Evolutionary conservation across 169 alveolate species (phyloP), one percentile per base, ranked within the genome.

Genomic region (Fabrea salina): DNA sequence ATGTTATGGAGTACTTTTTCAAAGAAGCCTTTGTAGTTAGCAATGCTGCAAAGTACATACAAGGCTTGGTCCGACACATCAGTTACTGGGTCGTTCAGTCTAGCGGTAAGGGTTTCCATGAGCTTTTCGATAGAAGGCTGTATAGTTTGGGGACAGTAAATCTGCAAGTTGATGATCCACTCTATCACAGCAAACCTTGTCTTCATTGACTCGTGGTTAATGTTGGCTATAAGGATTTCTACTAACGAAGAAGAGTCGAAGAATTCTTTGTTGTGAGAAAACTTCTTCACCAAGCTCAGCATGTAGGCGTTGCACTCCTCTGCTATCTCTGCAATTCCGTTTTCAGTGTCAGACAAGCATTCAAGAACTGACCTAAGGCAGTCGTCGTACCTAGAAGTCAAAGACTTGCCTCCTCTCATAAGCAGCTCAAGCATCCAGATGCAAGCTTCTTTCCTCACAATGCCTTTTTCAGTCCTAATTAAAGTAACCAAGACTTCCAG

Each of bases 341-440:
- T 13, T 19, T 68, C 66, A 19, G 16, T 16, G 27, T 68, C 78
- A n/a, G 78, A 68, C 11, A 68, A n/a, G 4, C 78, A 40, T 44
- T 68, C 35, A 8, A 68, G 27, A n/a, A 44, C 32, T 22, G 78
- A 57, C 16, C 35, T 47, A 0, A 68, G 64, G 30, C 43, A 33
- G 16, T 19, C 8, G 19, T 57, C 64, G 27, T 41, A 68, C 13
- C 44, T n/a, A 13, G 40, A 11, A 1, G 25, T 22, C 1, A 68
- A 1, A 19, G 25, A 7, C n/a, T 43, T 43, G 40, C 35, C 67
- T 22, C 41, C 57, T 44, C 30, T 43, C n/a, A 25, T 64, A 11
- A 68, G 1, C 32, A 68, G 37, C 44, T 68, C 78, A 43, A 25
- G 8, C 7, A 68, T 68, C 78, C 78, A 68, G 0, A 43, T 68